These are phyloP conservation scores for Chaetoceros muelleri DNA, from an alignment of 108 stramenopile species.

Conservation along the genomic window DNA sequence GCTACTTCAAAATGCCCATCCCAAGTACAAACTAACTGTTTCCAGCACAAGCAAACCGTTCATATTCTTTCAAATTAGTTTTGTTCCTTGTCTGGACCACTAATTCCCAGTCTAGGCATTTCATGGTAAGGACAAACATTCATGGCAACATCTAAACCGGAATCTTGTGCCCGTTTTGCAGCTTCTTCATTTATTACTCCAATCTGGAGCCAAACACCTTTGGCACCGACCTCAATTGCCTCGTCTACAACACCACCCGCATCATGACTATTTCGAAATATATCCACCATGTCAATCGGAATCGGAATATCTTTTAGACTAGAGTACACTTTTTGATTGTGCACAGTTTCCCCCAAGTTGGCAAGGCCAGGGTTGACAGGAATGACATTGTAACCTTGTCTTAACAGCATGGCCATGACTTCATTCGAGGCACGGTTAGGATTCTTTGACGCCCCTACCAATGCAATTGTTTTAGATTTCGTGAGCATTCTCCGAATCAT, in stretches of 20 bases:
- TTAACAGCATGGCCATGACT: constrained; percentile 55
- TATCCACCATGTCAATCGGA: constrained; percentile 78
- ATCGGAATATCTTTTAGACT: constrained; percentile 39
- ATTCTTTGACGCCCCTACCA: constrained; percentile 73
- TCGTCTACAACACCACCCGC: constrained; percentile 69
- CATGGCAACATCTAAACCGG: constrained; percentile 71
- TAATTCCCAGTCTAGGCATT: constrained; percentile 45
- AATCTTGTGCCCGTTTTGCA: constrained; percentile 45
- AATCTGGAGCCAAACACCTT: constrained; percentile 72
- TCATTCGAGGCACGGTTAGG: constrained; percentile 54
- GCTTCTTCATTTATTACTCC: constrained; percentile 72
- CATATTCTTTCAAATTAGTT: too few relatives aligned
- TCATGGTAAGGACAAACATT: constrained; percentile 63
- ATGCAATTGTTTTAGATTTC: constrained; percentile 55
- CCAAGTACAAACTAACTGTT: too few relatives aligned
- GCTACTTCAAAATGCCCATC: too few relatives aligned
- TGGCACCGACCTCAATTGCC: constrained; percentile 58
- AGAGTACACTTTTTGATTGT: constrained; percentile 51
- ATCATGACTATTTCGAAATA: constrained; percentile 57
- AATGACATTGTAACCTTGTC: constrained; percentile 56
- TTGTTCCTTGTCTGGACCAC: constrained; percentile 1
- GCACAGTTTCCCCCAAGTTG: constrained; percentile 37
- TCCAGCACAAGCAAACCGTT: too few relatives aligned
- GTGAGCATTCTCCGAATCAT: constrained; percentile 56
- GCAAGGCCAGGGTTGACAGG: constrained; percentile 76